Base-by-base conservation (phyloP, 2,329 filamentous ascomycete species). In the Alternaria panax region DNA sequence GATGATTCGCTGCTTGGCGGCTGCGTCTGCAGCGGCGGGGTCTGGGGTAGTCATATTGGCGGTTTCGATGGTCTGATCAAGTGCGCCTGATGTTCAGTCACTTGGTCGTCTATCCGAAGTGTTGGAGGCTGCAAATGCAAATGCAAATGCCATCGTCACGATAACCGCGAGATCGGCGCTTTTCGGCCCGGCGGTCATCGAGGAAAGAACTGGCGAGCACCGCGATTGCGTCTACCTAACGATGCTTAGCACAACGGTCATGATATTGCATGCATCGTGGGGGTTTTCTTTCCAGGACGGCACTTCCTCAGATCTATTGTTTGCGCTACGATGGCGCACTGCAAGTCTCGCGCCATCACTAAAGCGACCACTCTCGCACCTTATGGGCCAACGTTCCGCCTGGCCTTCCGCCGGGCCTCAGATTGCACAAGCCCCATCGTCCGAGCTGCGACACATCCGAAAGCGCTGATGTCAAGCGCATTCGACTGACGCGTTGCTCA, bases 1-100 rank as follows among this genome's bases (percentile, higher is more conserved):
- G 73, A 94, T 86, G 76, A 92, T 89, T 59, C 88, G 87, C 58
- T 82, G 70, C 72, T 87, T 87, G 59, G 82, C 79, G 0, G 81
- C 82, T 38, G 78, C 79, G 54, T 85, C 82, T 64, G 80, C 73
- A n/a, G 75, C 64, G 30, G 80, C 73, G 18, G 74, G 62, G 30
- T 74, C 71, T 56, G 70, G 53, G 40, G 70, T 66, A 12, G 73
- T 62, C 75, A 79, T 75, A 11, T 20, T 61, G 52, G 12, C 38
- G 12, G 12, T 43, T 16, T 28, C 40, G 36, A 20, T 36, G 41
- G 18, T 9, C 20, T 16, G 20, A 7, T 41, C 5, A 7, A 18
- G 6, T 2, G 45, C 43, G 20, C 14, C 14, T 45, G 25, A 3
- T 18, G 14, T 36, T 36, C 16, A 24, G 14, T 28, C n/a, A n/a